Percentiles rank a stretch among this genome's conserved stretches.
Evolutionary conservation across 192 early-diverging fungal species (phyloP).

Genomic region (Rhizophagus prolifer): DNA sequence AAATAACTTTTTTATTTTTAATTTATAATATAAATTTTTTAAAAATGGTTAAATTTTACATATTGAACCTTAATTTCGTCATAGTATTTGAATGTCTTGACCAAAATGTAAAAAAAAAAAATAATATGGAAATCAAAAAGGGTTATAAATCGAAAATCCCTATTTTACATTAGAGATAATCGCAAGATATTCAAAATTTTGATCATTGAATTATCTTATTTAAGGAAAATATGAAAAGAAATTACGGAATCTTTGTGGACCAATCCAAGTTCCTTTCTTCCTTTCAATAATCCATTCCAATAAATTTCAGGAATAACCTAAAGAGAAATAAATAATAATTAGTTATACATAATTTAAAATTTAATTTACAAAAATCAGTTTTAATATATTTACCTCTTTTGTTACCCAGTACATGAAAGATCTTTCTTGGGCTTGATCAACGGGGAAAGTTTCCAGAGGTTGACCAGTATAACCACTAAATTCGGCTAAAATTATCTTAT

Average conservation of each 20-base stretch:
- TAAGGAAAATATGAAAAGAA: conserved; percentile 34
- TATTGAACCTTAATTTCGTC: too few species aligned
- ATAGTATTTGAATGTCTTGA: too few species aligned
- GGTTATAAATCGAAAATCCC: too few species aligned
- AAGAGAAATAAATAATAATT: not conserved
- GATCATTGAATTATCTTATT: not conserved
- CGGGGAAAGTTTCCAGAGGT: conserved; percentile 80
- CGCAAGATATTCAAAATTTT: too few species aligned
- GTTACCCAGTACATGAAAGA: conserved; percentile 71
- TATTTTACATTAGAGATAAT: too few species aligned
- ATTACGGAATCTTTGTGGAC: conserved; percentile 64
- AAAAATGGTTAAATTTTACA: too few species aligned
- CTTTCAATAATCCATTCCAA: conserved; percentile 80
- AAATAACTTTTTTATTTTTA: too few species aligned
- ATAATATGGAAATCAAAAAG: too few species aligned
- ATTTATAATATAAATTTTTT: too few species aligned
- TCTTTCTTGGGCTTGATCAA: conserved; percentile 75
- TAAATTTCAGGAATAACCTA: conserved; percentile 74
- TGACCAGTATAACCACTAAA: conserved; percentile 75
- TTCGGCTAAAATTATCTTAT: conserved; percentile 83
- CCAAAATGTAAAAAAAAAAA: too few species aligned
- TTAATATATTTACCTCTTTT: conserved; percentile 52
- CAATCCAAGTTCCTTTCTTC: conserved; percentile 75
- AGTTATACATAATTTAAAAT: conserved; percentile 4
- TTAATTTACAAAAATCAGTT: not conserved